Percentiles rank a stretch among this genome's conserved stretches.
Conservation (phyloP, 176 grass and related monocot species). For the Juncus effusus region DNA sequence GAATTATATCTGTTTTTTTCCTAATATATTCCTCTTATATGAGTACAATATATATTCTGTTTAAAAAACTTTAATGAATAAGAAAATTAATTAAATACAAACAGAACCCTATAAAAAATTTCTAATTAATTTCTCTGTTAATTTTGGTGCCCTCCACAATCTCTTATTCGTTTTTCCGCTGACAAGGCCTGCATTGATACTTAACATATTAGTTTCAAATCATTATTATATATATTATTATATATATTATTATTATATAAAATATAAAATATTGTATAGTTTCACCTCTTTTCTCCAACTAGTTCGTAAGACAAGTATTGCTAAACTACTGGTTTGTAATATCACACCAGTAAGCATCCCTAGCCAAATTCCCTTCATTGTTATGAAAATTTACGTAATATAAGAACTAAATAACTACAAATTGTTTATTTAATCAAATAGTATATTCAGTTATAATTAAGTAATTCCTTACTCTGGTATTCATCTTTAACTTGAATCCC, state of each 20-base stretch:
- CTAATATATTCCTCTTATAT: too few species aligned
- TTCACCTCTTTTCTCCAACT: slow-evolving; percentile 62
- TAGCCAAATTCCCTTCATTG: slow-evolving; percentile 62
- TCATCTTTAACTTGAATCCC: slow-evolving; percentile 55
- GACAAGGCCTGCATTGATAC: slow-evolving; percentile 30
- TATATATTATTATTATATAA: too few species aligned
- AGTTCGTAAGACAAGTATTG: slow-evolving; percentile 43
- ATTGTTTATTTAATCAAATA: neutral
- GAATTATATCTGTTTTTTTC: too few species aligned
- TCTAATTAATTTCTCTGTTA: too few species aligned
- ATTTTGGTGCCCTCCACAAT: slow-evolving; percentile 34
- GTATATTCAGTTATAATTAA: neutral
- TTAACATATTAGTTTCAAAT: too few species aligned
- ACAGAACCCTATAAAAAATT: too few species aligned
- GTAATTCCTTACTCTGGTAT: slow-evolving; percentile 9
- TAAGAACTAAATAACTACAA: neutral
- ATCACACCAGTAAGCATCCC: slow-evolving; percentile 50
- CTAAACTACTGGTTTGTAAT: slow-evolving; percentile 50
- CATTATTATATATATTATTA: too few species aligned
- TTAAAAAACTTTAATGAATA: too few species aligned
- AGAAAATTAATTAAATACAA: too few species aligned
- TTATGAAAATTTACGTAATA: neutral
- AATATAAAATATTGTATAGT: neutral
- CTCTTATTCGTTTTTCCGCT: slow-evolving; percentile 48
- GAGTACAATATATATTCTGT: too few species aligned